A percentile compares a stretch with the other conserved stretches of the same genome.
These are phyloP conservation scores for Talaromyces sp. DNA, from an alignment of 2,329 filamentous ascomycete genomes.

Conservation along the genomic window DNA sequence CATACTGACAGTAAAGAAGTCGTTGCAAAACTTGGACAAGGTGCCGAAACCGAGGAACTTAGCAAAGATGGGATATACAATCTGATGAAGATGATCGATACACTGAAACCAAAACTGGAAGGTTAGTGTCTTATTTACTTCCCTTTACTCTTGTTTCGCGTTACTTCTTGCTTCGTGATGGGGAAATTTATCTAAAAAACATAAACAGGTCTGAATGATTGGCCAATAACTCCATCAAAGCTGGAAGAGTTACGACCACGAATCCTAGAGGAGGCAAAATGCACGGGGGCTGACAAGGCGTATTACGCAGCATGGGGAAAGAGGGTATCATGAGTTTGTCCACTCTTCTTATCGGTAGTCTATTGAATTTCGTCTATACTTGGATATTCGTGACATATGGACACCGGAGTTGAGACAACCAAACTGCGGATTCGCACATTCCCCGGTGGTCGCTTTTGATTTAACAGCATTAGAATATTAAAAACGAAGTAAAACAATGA, in stretches of 20 bases:
- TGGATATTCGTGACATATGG: background rate
- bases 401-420: too few species aligned
- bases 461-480: too few species aligned
- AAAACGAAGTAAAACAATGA: too few species aligned
- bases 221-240: background rate
- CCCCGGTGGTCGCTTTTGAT: too few species aligned
- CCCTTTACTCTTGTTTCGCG: background rate
- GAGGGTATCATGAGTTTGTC: background rate
- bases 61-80: constrained; percentile 1
- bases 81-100: constrained; percentile 9
- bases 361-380: too few species aligned
- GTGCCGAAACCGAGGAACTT: background rate
- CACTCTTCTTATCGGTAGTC: background rate
- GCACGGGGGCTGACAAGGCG: background rate
- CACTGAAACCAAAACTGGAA: constrained; percentile 7
- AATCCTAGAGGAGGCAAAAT: constrained; percentile 3
- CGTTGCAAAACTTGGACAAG: constrained; percentile 1
- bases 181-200: background rate
- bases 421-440: too few species aligned
- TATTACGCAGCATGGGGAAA: constrained; percentile 6
- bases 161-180: too few species aligned
- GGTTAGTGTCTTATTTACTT: background rate
- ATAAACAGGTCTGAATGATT: background rate
- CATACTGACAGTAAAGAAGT: background rate
- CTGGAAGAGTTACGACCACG: background rate